Base-by-base conservation (phyloP, 2,329 filamentous ascomycete genomes). In the Dryadomyces quercus-mongolicae region DNA sequence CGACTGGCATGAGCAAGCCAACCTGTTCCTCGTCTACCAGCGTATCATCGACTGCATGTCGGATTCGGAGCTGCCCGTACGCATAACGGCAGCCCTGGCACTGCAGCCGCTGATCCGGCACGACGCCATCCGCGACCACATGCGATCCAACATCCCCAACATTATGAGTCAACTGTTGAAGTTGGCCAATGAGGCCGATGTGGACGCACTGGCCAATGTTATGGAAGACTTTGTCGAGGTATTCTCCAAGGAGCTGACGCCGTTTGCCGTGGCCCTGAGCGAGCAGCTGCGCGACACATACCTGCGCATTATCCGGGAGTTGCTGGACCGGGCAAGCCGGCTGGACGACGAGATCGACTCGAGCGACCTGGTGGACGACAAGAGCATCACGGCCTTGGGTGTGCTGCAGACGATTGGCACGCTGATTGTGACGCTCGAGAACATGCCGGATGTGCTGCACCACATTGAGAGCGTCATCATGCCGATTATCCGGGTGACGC, bases 191-290 rank as follows among this genome's bases (percentile, higher is more conserved):
- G 93, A 98, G 70, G 93, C 94, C 56, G 93, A 98, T 66, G 92
- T 98, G 49, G 93, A 98, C 68, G 91, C 93, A 5, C 76, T 98
- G 44, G 92, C 93, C 21, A 97, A 97, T 64, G 93, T 98, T 43
- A 98, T 98, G 93, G 93, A 98, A 70, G 93, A 98, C 66, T 98
- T 98, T 66, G 93, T 98, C 48, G 93, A 98, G 69, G 91, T 97
- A 2, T 98, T 98, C 66, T 92, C 93, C n/a, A 80, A 89, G 2
- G 93, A 98, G 67, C 78, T 98, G 49, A 97, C 93, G 6, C 93
- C 93, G 3, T 98, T 98, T 64, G 93, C 93, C 12, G 92, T 98
- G 36, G 93, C 93, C 5, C 76, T 98, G 4, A 95, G 90, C 65
- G 91, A 97, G 71, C 93, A 98, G 70, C 76, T 98, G 49, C 85